These are phyloP conservation scores for Solanum rostratum DNA, from an alignment of 257 asterid genomes.

Conservation along the genomic window DNA sequence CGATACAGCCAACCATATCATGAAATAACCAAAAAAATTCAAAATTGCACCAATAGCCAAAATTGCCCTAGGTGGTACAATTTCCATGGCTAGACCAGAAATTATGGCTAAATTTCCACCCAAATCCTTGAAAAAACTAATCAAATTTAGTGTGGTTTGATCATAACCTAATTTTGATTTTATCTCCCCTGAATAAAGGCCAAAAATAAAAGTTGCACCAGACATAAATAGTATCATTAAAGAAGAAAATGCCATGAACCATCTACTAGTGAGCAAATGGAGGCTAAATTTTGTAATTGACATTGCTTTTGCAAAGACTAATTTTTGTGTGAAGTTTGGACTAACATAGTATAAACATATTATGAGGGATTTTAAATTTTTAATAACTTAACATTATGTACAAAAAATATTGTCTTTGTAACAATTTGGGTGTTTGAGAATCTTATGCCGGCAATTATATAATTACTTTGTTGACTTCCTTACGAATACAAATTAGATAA, in stretches of 20 bases:
- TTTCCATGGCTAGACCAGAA: slow-evolving; percentile 41
- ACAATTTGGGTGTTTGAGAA: background rate
- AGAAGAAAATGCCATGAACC: slow-evolving; percentile 54
- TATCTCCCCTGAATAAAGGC: slow-evolving; percentile 40
- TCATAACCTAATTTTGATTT: slow-evolving; percentile 47
- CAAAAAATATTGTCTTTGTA: background rate
- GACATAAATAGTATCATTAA: slow-evolving; percentile 42
- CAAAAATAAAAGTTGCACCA: slow-evolving; percentile 58
- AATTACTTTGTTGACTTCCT: background rate
- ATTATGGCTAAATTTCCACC: slow-evolving; percentile 47
- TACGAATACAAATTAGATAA: background rate
- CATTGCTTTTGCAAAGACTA: background rate
- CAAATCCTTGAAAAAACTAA: slow-evolving; percentile 53
- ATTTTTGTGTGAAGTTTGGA: background rate
- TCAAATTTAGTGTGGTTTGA: slow-evolving; percentile 39
- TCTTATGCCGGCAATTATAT: background rate
- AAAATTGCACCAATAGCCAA: slow-evolving; percentile 31
- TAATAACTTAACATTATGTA: background rate
- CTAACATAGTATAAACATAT: background rate
- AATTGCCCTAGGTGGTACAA: slow-evolving; percentile 51
- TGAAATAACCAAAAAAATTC: slow-evolving; percentile 45
- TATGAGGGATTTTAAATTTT: background rate
- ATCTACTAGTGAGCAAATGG: slow-evolving; percentile 26
- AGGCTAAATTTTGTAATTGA: slow-evolving; percentile 4
- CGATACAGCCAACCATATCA: slow-evolving; percentile 52